Base-by-base conservation (phyloP, 2,329 filamentous ascomycete genomes). In the Pseudocercospora fuligena region DNA sequence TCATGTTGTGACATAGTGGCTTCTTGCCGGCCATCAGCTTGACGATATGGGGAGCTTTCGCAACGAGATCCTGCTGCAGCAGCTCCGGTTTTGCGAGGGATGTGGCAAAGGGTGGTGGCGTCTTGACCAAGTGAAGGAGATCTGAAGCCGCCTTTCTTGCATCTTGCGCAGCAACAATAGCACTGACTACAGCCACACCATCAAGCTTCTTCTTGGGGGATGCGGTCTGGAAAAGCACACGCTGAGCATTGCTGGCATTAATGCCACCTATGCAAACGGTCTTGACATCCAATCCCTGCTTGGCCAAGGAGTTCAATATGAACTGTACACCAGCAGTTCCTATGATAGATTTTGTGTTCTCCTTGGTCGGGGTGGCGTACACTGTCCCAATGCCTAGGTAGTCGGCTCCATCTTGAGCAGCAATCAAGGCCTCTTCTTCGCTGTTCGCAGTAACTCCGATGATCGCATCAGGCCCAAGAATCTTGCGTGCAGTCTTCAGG, bases 351-450 rank as follows among this genome's bases (percentile, higher is more conserved):
- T 96, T 97, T 19, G 92, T 93, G 79, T 97, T 92, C 67, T 90
- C 91, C 80, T 97, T 97, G 0, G 93, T 97, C 58, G 88, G 80
- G 0, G 94, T 98, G 16, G 93, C 88, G 80, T 91, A 97, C 69
- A 97, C 88, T 1, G 94, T 95, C 27, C 95, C 94, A 57, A 98
- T 89, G 19, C 94, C 95, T 4, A 98, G 84, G 79, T 98, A 98
- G 78, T 95, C 89, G 29, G 94, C 93, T n/a, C 93, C 93, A 60
- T 86, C 87, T 60, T 86, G 81, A 66, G 91, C 90, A 0, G 94
- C 94, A 63, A 80, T 82, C 57, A 89, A 79, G 3, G 93, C 92
- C 81, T 98, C 92, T 6, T 89, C 86, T 23, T 88, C 78, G 5
- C 87, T 91, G 65, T 89, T 91, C n/a, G 92, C 92, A 6, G 92